phyloP scores from a whole-genome alignment of 768 basidiomycete genomes.

The Leccinum incarnatum region DNA sequence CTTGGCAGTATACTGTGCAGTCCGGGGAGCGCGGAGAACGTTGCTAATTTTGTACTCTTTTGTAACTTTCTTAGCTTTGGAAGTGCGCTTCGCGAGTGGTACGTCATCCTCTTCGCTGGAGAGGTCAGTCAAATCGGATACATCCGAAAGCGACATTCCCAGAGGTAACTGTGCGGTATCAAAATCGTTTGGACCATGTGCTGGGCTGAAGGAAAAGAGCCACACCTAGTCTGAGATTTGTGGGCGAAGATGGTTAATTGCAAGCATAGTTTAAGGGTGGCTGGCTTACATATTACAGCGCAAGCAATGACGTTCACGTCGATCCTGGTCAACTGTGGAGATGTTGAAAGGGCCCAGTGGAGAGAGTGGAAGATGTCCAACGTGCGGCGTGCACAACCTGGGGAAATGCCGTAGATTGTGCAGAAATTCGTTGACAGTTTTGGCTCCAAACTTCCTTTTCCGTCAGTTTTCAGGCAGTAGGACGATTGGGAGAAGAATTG shows the following conservation, averaged over 20 bases:
- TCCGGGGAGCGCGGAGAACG: slow-evolving; percentile 38
- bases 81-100: slow-evolving; percentile 22
- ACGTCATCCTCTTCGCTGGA: slow-evolving; percentile 39
- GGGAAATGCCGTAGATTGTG: slow-evolving; percentile 10
- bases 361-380: background rate
- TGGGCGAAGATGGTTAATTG: background rate
- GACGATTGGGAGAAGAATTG: background rate
- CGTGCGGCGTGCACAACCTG: background rate
- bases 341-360: background rate
- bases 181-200: background rate
- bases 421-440: slow-evolving; percentile 14
- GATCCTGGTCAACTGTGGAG: background rate
- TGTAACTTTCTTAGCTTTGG: slow-evolving; percentile 22
- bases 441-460: slow-evolving; percentile 21
- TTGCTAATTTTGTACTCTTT: slow-evolving; percentile 32
- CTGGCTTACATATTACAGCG: background rate
- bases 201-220: background rate
- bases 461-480: background rate
- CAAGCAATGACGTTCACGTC: background rate
- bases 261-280: background rate
- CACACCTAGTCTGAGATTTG: background rate
- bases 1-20: slow-evolving; percentile 41
- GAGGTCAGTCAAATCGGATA: slow-evolving; percentile 49
- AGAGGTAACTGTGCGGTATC: background rate
- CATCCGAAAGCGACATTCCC: slow-evolving; percentile 38